Conservation (phyloP, 192 early-diverging fungal genomes). For the Cladochytrium replicatum region DNA sequence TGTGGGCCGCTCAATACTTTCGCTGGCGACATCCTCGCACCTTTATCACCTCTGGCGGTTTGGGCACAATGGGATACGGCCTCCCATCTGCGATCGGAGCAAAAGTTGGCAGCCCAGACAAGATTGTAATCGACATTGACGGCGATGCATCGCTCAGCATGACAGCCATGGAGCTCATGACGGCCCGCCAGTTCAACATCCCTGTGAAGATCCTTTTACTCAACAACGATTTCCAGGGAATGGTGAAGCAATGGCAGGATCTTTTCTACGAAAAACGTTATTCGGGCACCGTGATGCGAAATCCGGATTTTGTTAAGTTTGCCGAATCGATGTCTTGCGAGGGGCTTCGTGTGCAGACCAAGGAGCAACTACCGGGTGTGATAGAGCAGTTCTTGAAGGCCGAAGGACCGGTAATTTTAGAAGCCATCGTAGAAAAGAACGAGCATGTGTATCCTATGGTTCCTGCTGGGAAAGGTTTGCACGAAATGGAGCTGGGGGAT, state of each 20-base stretch:
- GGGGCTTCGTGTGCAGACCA: conserved; percentile 73
- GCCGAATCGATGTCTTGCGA: conserved; percentile 86
- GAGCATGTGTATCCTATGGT: conserved; percentile 98
- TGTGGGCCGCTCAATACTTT: conserved; percentile 97
- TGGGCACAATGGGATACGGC: conserved; percentile 99
- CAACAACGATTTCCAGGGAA: conserved; percentile 99
- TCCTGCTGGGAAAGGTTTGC: conserved; percentile 82
- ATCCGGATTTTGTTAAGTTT: conserved; percentile 97
- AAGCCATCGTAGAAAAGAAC: conserved; percentile 79
- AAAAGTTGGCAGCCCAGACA: conserved; percentile 86
- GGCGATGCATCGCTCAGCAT: conserved; percentile 98
- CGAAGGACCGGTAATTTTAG: conserved; percentile 80
- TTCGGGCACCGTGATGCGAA: conserved; percentile 86
- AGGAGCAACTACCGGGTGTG: conserved; percentile 70
- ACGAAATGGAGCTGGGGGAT: conserved; percentile 59
- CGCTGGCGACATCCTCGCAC: conserved; percentile 82
- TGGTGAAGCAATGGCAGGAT: conserved; percentile 84
- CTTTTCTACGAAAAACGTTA: conserved; percentile 97
- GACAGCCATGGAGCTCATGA: conserved; percentile 98
- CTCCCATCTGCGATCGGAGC: conserved; percentile 93
- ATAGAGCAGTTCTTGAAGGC: conserved; percentile 86
- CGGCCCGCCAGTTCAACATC: conserved; percentile 95
- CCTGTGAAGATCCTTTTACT: conserved; percentile 92
- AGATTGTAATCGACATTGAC: conserved; percentile 96
- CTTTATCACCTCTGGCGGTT: conserved; percentile 89